Evolutionary conservation across 2,329 filamentous ascomycete species (phyloP).

Genomic region (Fusarium armeniacum): DNA sequence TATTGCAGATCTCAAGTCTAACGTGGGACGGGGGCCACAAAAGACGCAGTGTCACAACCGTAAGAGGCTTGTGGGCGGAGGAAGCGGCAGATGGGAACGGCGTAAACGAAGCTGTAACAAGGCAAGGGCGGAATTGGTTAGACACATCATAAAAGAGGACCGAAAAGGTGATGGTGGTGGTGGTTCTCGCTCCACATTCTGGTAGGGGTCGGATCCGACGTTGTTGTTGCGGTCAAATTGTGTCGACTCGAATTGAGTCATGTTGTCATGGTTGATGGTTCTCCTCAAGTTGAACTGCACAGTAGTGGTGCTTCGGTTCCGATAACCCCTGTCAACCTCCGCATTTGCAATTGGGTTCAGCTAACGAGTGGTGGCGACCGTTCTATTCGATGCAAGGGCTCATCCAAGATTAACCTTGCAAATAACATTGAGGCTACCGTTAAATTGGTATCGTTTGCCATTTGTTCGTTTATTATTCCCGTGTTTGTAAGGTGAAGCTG

Average conservation of each 20-base stretch:
- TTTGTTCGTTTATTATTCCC: not conserved
- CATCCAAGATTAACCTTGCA: conserved; percentile 1
- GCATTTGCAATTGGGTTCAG: not conserved
- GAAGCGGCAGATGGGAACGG: conserved; percentile 26
- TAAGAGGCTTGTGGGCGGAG: conserved; percentile 39
- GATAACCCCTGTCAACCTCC: conserved; percentile 24
- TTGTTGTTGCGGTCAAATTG: not conserved
- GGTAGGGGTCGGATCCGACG: conserved; percentile 40
- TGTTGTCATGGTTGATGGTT: conserved; percentile 1
- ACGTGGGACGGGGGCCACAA: not conserved
- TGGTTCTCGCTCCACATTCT: conserved; percentile 9
- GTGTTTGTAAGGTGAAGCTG: not conserved
- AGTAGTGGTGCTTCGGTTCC: conserved; percentile 38
- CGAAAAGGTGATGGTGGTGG: conserved; percentile 7
- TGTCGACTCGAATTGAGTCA: not conserved
- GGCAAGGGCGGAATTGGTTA: conserved; percentile 23
- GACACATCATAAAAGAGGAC: conserved; percentile 3
- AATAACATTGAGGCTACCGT: not conserved
- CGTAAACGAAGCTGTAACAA: not conserved
- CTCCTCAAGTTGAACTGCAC: not conserved
- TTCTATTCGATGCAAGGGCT: not conserved
- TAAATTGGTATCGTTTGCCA: not conserved
- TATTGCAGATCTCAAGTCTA: conserved; percentile 13
- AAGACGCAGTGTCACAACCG: conserved; percentile 4
- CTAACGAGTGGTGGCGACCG: conserved; percentile 22